Base-by-base conservation (phyloP, 768 basidiomycete genomes). In the Thelephora aurantiotincta region DNA sequence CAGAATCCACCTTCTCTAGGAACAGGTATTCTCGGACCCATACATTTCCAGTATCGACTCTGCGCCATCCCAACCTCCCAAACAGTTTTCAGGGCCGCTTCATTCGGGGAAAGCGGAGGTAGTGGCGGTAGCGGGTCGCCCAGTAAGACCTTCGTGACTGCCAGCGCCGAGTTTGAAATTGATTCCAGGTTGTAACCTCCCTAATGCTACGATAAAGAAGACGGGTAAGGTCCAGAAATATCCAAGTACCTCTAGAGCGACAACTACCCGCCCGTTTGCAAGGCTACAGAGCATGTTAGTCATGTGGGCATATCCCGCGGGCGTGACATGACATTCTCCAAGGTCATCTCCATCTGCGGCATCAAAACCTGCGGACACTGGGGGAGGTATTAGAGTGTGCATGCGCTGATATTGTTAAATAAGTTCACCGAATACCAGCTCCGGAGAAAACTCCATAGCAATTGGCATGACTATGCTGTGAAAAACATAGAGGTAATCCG, bases 281-380 rank as follows among this genome's bases (percentile, higher is more conserved):
- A 96, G 68, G 23, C 82, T 77, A 43, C 78, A 74, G 12, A 97
- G 70, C 86, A 97, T 90, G 58, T 94, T 85, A 3, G 93, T 92
- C 90, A 97, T 94, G 55, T 96, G 92, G 0, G 88, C 88, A 62
- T 88, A 97, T 6, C 90, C 92, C 16, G 79, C 74, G 1, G 92
- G 92, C 5, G 84, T 73, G 50, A 97, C 91, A 52, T 76, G 68
- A 55, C 90, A 93, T 64, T 80, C 81, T 38, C 92, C 92, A 7
- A 97, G 70, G 26, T 78, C 75, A 57, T 97, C 92, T 3, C 93
- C 92, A 33, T 70, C 73, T 1, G 93, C 92, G 12, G 92, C 92
- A 57, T 96, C 93, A 58, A 94, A 97, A 9, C 93, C 92, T 20
- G 92, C 90, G 6, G 92, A 94, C 56, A 97, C 92, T 96, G 58